phyloP scores from a whole-genome alignment of 1,284 basidiomycete genomes.

The Irpex lacteus region DNA sequence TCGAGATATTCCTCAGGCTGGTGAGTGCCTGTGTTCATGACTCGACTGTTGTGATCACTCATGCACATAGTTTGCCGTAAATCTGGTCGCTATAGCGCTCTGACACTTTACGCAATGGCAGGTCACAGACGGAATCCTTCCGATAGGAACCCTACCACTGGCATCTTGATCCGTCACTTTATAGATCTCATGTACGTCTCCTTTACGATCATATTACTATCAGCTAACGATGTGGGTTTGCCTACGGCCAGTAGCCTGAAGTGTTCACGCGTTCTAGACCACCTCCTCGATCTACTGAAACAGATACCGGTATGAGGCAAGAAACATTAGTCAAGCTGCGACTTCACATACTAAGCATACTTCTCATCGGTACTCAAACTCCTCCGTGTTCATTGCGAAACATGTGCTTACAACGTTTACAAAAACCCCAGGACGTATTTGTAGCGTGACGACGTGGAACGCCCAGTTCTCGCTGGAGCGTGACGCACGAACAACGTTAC shows the following conservation, averaged over 20 bases:
- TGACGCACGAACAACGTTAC: not conserved
- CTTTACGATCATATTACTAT: not conserved
- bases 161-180: not conserved
- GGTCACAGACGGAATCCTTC: not conserved
- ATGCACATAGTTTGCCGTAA: not conserved
- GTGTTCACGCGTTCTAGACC: not conserved
- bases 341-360: not conserved
- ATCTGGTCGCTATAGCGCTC: not conserved
- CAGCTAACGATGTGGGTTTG: not conserved
- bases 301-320: not conserved
- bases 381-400: not conserved
- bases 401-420: not conserved
- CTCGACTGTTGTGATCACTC: not conserved
- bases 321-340: not conserved
- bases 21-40: not conserved
- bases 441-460: not conserved
- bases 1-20: not conserved
- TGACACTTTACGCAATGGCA: not conserved
- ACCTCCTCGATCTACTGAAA: not conserved
- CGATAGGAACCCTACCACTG: not conserved
- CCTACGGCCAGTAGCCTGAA: not conserved
- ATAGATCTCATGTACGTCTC: not conserved
- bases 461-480: not conserved
- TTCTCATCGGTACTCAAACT: not conserved
- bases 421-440: not conserved